Base-by-base conservation (phyloP, 768 basidiomycete species). In the Termitomyces sp. region DNA sequence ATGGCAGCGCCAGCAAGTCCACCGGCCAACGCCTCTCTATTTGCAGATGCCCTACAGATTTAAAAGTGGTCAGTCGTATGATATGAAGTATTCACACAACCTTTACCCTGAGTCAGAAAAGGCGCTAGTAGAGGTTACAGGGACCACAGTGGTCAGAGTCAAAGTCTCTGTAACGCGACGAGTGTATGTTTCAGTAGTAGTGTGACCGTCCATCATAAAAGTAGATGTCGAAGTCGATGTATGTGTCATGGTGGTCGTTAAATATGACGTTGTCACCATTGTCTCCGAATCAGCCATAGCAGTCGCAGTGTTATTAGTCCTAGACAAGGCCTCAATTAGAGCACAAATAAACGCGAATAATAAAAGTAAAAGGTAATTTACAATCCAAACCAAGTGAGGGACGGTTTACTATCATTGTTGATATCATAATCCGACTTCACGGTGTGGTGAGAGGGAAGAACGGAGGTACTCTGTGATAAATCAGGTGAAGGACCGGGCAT, bases 1-100 rank as follows among this genome's bases (percentile, higher is more conserved):
- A 61, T 56, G 13, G 61, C 61, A 50, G 55, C 65, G 36, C 62
- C 60, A 20, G 63, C 53, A 29, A 36, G 24, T n/a, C 64, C 65
- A 8, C 64, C 65, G 7, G 62, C 49, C n/a, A 63, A 26, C 14
- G 64, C 62, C 22, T 36, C 47, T 29, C 26, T 32, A 10, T 51
- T 59, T 4, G 65, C 61, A 16, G 55, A 50, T 41, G 37, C 9
- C 41, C 42, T 52, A 26, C 2, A 34, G 20, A 36, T 20, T 27
- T 57, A 16, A 55, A 18, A 32, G 37, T 20, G 39, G 39, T 41
- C 39, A 41, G 39, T 22, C 27, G 20, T 20, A 22, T 27, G n/a
- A 26, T 31, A 13, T n/a, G 16, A 34, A 20, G 20, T 12, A 3
- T 9, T n/a, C 22, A 20, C 48, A 56, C 27, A 47, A 61, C 54